These are phyloP conservation scores for Entomortierella beljakovae DNA, from an alignment of 192 early-diverging fungal genomes.

Conservation along the genomic window DNA sequence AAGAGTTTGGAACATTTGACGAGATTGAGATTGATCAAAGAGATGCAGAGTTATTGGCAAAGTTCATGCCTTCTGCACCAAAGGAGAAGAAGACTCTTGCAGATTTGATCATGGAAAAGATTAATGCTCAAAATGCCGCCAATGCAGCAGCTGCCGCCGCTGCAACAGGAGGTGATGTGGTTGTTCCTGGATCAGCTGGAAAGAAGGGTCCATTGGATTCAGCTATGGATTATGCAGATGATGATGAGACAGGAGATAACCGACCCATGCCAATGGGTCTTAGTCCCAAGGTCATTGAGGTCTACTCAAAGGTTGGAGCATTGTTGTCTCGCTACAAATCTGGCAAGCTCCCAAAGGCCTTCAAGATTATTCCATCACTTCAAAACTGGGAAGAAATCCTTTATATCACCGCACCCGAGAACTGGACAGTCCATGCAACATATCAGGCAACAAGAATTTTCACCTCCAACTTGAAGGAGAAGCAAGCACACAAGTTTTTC, in stretches of 20 bases:
- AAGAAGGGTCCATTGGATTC: slow-evolving; percentile 54
- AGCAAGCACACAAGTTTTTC: slow-evolving; percentile 94
- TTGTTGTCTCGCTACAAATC: slow-evolving; percentile 93
- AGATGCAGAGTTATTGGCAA: slow-evolving; percentile 87
- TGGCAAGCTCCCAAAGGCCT: slow-evolving; percentile 95
- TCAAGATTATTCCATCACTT: slow-evolving; percentile 98
- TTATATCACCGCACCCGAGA: slow-evolving; percentile 88
- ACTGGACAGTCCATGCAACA: slow-evolving; percentile 97
- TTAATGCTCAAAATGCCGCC: slow-evolving; percentile 77
- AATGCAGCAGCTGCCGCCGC: slow-evolving; percentile 50
- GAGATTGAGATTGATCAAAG: slow-evolving; percentile 78
- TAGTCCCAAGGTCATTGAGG: slow-evolving; percentile 93
- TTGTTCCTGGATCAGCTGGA: slow-evolving; percentile 42
- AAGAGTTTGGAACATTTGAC: slow-evolving; percentile 57
- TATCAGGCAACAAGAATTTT: slow-evolving; percentile 98
- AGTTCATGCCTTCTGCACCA: slow-evolving; percentile 91
- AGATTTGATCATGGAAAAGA: slow-evolving; percentile 97
- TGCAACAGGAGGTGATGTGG: slow-evolving; percentile 25
- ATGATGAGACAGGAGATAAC: slow-evolving; percentile 50
- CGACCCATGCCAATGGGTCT: slow-evolving; percentile 65
- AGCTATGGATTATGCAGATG: slow-evolving; percentile 45
- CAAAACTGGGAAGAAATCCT: slow-evolving; percentile 98
- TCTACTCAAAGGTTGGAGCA: slow-evolving; percentile 94
- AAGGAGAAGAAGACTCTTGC: slow-evolving; percentile 89
- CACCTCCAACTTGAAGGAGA: slow-evolving; percentile 95